Evolutionary conservation across 768 basidiomycete species (phyloP).

Genomic region (Pleurotus pulmonarius): DNA sequence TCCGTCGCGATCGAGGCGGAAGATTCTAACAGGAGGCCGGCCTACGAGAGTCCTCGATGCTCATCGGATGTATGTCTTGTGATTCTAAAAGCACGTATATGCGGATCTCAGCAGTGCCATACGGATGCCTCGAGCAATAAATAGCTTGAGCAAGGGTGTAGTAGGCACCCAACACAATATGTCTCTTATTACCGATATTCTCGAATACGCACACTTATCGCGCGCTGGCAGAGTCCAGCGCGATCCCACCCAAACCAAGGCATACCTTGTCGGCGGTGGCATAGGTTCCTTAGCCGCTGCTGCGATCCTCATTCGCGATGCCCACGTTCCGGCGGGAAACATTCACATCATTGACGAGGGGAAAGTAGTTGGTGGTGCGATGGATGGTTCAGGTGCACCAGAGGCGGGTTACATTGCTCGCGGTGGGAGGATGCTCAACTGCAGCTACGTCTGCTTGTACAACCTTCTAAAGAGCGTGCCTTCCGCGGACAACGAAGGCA

Average conservation of each 20-base stretch:
- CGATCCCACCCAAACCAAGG: neutral
- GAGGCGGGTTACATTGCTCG: constrained; percentile 1
- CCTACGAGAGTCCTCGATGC: too few species aligned
- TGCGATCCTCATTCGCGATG: constrained; percentile 2
- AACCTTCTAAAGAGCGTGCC: constrained; percentile 2
- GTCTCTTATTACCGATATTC: neutral
- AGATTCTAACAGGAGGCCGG: too few species aligned
- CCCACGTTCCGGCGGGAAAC: neutral
- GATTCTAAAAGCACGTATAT: too few species aligned
- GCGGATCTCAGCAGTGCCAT: too few species aligned
- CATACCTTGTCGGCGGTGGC: neutral
- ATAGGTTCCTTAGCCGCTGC: constrained; percentile 4
- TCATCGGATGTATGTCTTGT: too few species aligned
- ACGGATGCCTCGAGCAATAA: too few species aligned
- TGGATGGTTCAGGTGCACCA: neutral
- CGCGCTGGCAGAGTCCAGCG: neutral
- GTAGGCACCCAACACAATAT: neutral
- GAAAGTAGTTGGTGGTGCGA: neutral
- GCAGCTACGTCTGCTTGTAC: constrained; percentile 4
- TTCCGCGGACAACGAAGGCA: neutral
- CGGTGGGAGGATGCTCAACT: constrained; percentile 3
- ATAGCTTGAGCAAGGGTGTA: too few species aligned
- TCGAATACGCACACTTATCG: constrained; percentile 3
- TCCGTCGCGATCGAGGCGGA: too few species aligned
- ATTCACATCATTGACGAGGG: constrained; percentile 5